phyloP scores from a whole-genome alignment of 257 asterid genomes.

The Pogostemon cablin region DNA sequence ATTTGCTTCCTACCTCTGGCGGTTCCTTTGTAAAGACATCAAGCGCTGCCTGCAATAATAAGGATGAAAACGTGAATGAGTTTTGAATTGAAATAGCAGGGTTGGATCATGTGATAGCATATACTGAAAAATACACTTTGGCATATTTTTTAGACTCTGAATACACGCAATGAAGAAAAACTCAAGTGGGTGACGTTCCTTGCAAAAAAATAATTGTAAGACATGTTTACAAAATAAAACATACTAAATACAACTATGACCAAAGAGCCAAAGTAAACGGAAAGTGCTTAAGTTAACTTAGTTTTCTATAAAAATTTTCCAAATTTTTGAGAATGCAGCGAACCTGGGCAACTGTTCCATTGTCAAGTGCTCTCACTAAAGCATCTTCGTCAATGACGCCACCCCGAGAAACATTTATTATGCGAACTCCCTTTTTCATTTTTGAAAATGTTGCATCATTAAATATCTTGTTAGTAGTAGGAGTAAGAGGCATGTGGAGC shows the following conservation, averaged over 20 bases:
- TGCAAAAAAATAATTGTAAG: background rate
- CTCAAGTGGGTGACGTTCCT: background rate
- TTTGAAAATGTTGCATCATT: constrained; percentile 84
- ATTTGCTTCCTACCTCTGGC: constrained; percentile 75
- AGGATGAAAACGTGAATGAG: constrained; percentile 23
- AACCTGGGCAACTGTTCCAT: constrained; percentile 92
- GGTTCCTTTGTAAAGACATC: constrained; percentile 93
- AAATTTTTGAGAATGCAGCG: background rate
- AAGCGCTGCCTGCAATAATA: constrained; percentile 77
- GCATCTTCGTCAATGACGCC: constrained; percentile 99
- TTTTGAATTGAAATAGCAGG: constrained; percentile 14
- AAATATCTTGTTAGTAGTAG: constrained; percentile 74
- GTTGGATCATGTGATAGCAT: background rate
- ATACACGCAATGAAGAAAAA: background rate
- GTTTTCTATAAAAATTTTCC: background rate
- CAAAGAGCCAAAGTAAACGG: background rate
- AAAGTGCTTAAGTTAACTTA: too few species aligned
- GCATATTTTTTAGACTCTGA: background rate
- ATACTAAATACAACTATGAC: background rate
- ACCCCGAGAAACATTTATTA: constrained; percentile 86
- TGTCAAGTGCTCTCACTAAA: constrained; percentile 83
- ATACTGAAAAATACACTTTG: background rate
- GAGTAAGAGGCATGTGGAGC: constrained; percentile 98
- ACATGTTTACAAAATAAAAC: background rate
- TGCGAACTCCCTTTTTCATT: constrained; percentile 90